Evolutionary conservation across 371 early-diverging fungal genomes (phyloP).

Genomic region (Smittium culicis): DNA sequence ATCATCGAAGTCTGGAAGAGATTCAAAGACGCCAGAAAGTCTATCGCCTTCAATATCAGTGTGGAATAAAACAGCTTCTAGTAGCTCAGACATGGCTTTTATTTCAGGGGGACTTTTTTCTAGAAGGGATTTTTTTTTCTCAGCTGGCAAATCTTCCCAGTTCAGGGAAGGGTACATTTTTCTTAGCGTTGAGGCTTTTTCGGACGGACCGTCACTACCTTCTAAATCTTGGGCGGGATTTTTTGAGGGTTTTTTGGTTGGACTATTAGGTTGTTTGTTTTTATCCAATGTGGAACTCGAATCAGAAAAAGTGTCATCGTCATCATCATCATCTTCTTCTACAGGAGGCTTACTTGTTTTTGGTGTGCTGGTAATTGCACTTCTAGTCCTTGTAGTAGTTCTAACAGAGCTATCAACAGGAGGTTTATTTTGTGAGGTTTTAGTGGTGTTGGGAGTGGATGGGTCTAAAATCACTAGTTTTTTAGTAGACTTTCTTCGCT

Average conservation of each 20-base stretch:
- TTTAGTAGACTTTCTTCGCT: not conserved
- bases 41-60: constrained; percentile 35
- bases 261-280: not conserved
- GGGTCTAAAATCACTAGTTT: not conserved
- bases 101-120: not conserved
- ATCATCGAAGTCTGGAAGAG: constrained; percentile 54
- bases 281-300: not conserved
- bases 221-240: not conserved
- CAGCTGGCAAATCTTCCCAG: not conserved
- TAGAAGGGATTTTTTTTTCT: not conserved
- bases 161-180: not conserved
- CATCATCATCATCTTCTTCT: no score
- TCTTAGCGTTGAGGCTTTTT: not conserved
- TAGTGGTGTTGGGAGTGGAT: not conserved
- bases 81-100: constrained; percentile 8
- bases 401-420: not conserved
- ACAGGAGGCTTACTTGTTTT: not conserved
- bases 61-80: constrained; percentile 12
- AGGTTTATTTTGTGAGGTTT: not conserved
- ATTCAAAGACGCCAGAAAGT: constrained; percentile 49
- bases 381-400: not conserved
- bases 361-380: not conserved
- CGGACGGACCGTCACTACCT: not conserved
- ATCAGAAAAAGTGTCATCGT: no score
- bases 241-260: not conserved